Base-by-base conservation (phyloP, 257 asterid genomes). In the Plectranthus barbatus region DNA sequence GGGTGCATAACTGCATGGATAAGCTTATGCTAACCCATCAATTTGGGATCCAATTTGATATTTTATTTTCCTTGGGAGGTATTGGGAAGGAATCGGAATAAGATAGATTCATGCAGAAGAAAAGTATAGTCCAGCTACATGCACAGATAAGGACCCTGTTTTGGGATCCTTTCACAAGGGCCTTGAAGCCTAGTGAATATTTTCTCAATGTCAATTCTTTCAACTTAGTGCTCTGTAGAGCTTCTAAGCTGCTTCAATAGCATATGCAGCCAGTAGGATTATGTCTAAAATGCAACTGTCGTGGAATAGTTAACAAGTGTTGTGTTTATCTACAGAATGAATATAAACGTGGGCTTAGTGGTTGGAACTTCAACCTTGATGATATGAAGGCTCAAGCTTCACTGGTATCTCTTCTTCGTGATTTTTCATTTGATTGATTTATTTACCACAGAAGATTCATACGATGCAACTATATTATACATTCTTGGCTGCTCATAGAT, bases 331-430 rank as follows among this genome's bases (percentile, higher is more conserved):
- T 55, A 48, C 88, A 85, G 95, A 83, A 76, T 48, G 91, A 87
- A 74, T 87, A 87, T 75, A 85, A 87, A 67, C 86, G 95, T 8
- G 95, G 95, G 42, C 83, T 87, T 45, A 87, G 95, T 74, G 62
- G 84, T 64, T 87, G 95, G 95, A 77, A 79, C 72, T 87, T 87
- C 76, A 67, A 87, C 79, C 84, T 87, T 26, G 94, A 85, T 2
- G 95, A 87, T 74, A 72, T 87, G 85, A 87, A 85, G 81, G 86
- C 93, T 45, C 91, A 83, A 79, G 95, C 95, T 72, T 83, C 91
- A 69, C 44, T 85, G 95, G 95, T 87, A 87, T 42, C 51, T 41
- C 37, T 74, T 14, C 57, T 41, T 71, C 63, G 67, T 49, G 18
- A 29, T 60, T 47, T 54, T 9, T 51, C 31, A 21, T 31, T 76